Conservation (phyloP, 2,329 filamentous ascomycete genomes). For the Pyrenophora graminea region DNA sequence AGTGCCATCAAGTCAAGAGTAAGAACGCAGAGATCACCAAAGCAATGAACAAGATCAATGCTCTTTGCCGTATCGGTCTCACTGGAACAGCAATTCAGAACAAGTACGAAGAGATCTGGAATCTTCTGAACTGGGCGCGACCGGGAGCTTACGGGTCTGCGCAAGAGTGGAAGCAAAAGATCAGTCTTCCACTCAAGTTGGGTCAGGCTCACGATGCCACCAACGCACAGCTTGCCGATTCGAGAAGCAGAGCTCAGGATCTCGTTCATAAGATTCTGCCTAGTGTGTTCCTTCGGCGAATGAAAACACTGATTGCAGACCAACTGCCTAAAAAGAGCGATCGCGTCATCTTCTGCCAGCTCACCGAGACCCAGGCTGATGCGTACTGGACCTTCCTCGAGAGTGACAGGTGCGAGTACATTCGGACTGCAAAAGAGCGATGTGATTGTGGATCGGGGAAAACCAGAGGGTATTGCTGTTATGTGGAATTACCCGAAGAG, state of each 20-base stretch:
- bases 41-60: conserved; percentile 88
- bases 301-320: conserved; percentile 89
- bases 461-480: conserved; percentile 82
- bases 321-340: conserved; percentile 95
- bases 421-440: conserved; percentile 67
- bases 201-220: conserved; percentile 95
- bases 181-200: conserved; percentile 78
- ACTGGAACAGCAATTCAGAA: conserved; percentile 98
- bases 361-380: conserved; percentile 77
- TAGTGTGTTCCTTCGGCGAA: conserved; percentile 85
- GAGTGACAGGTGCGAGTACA: conserved; percentile 69
- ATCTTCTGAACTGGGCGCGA: conserved; percentile 92
- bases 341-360: conserved; percentile 89
- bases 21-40: conserved; percentile 74
- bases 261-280: conserved; percentile 87
- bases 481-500: conserved; percentile 55
- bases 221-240: conserved; percentile 75
- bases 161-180: conserved; percentile 75
- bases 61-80: conserved; percentile 87
- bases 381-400: conserved; percentile 85
- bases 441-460: conserved; percentile 73
- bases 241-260: conserved; percentile 79
- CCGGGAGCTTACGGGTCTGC: conserved; percentile 72
- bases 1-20: conserved; percentile 90
- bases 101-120: conserved; percentile 97